Percentiles rank a stretch among this genome's conserved stretches.
Conservation (phyloP, 768 basidiomycete species). For the Suillus variegatus region DNA sequence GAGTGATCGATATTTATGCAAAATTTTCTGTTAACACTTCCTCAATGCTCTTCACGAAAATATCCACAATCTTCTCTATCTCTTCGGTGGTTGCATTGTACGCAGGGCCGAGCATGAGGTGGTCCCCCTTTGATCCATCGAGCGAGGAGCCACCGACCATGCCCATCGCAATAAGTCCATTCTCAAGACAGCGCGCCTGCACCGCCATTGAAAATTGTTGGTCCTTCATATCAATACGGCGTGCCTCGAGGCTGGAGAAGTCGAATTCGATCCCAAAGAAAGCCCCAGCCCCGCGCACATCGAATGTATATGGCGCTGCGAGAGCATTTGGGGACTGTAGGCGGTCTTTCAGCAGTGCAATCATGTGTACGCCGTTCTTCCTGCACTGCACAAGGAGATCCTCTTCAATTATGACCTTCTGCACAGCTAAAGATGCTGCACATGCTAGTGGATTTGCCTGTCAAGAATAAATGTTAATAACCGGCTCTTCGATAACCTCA, state of each 20-base stretch:
- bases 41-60: constrained; percentile 68
- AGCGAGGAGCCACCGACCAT: constrained; percentile 69
- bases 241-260: constrained; percentile 46
- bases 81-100: constrained; percentile 75
- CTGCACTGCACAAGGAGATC: constrained; percentile 69
- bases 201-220: constrained; percentile 64
- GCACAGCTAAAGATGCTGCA: constrained; percentile 80
- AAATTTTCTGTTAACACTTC: constrained; percentile 51
- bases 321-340: constrained; percentile 56
- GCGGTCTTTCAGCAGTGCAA: constrained; percentile 52
- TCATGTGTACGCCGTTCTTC: constrained; percentile 60
- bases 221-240: constrained; percentile 50
- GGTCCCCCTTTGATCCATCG: constrained; percentile 73
- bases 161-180: constrained; percentile 72
- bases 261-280: constrained; percentile 90
- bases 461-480: constrained; percentile 11
- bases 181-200: constrained; percentile 67
- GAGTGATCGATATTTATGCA: constrained; percentile 9
- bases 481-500: background rate
- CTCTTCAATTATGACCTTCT: constrained; percentile 67
- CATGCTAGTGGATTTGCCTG: constrained; percentile 77
- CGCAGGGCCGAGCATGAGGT: constrained; percentile 75
- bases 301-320: constrained; percentile 69
- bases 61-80: constrained; percentile 64
- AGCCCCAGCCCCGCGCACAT: constrained; percentile 81